Evolutionary conservation across 73 alveolate species (phyloP).

Genomic region (Breviolum minutum): DNA sequence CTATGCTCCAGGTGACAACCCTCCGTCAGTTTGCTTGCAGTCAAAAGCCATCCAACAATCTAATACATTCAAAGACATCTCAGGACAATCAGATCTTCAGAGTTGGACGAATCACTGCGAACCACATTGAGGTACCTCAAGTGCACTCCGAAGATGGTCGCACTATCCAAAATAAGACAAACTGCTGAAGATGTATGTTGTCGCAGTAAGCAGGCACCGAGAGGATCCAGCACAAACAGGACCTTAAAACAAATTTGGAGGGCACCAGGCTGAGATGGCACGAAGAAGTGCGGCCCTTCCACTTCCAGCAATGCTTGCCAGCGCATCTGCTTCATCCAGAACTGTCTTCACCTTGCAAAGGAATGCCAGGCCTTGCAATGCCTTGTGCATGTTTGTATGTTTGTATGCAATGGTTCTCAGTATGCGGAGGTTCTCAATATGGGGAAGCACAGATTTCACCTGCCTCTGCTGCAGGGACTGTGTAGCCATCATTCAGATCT

Average conservation of each 20-base stretch:
- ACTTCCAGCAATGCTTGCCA: conserved; percentile 45
- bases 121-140: conserved; percentile 73
- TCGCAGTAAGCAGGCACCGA: no score
- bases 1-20: background rate
- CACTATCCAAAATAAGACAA: background rate
- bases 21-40: no score
- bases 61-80: background rate
- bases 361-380: no score
- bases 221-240: background rate
- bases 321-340: conserved; percentile 79
- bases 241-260: background rate
- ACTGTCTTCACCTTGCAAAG: conserved; percentile 58
- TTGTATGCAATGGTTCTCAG: no score
- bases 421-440: no score
- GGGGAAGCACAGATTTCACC: background rate
- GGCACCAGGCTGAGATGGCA: conserved; percentile 77
- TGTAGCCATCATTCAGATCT: conserved; percentile 70
- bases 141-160: background rate
- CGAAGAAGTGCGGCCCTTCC: conserved; percentile 77
- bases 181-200: background rate
- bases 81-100: background rate
- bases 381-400: no score
- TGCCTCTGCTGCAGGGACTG: conserved; percentile 92
- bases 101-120: conserved; percentile 61
- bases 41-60: no score